phyloP scores from a whole-genome alignment of 2,329 filamentous ascomycete genomes.

The Diaporthe sp. region DNA sequence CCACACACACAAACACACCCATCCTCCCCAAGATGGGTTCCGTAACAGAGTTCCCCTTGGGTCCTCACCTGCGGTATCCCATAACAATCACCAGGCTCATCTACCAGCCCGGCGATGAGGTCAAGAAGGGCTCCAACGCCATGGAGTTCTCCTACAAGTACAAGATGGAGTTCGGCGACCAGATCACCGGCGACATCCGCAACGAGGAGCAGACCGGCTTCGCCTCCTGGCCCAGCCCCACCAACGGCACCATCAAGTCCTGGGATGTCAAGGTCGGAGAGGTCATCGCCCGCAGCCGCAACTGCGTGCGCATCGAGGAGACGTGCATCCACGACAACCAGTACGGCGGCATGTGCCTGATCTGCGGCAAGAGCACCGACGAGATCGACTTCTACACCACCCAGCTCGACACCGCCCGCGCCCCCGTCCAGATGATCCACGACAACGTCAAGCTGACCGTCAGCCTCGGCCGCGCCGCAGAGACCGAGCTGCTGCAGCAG shows the following conservation, averaged over 20 bases:
- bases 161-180: slow-evolving; percentile 79
- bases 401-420: slow-evolving; percentile 81
- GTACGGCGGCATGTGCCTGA: slow-evolving; percentile 88
- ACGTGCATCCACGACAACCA: slow-evolving; percentile 91
- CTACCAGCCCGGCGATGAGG: slow-evolving; percentile 77
- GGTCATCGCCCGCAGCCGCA: slow-evolving; percentile 67
- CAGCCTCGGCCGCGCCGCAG: slow-evolving; percentile 82
- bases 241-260: slow-evolving; percentile 80
- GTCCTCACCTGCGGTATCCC: slow-evolving; percentile 83
- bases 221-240: slow-evolving; percentile 83
- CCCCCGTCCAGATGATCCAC: slow-evolving; percentile 94
- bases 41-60: slow-evolving; percentile 59
- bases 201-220: slow-evolving; percentile 76
- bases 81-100: slow-evolving; percentile 91
- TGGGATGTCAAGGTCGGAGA: slow-evolving; percentile 81
- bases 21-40: slow-evolving; percentile 47
- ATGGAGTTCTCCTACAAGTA: slow-evolving; percentile 91
- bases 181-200: slow-evolving; percentile 67
- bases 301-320: slow-evolving; percentile 84
- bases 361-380: slow-evolving; percentile 97
- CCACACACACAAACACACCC: background rate
- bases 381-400: slow-evolving; percentile 87
- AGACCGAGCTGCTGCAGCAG: slow-evolving; percentile 88
- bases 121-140: slow-evolving; percentile 81
- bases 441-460: slow-evolving; percentile 89